Percentiles rank a stretch among this genome's conserved stretches.
Conservation (phyloP, 257 asterid species). For the Leptodermis oblonga region DNA sequence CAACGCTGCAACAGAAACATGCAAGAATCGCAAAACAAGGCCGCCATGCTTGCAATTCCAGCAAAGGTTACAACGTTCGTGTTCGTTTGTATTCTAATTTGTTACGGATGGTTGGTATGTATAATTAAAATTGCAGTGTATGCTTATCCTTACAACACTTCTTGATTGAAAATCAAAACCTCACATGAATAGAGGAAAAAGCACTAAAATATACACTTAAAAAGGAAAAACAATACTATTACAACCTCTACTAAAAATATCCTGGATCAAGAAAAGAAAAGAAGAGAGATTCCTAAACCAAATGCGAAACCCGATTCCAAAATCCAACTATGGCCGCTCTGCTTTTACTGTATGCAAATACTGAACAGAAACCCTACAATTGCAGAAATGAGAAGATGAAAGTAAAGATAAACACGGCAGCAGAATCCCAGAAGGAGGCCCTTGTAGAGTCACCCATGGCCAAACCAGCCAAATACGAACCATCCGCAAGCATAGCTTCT, state of each 20-base stretch:
- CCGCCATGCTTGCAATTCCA: conserved; percentile 42
- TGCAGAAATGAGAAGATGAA: conserved; percentile 21
- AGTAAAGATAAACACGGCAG: conserved; percentile 20
- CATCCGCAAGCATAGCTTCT: conserved; percentile 49
- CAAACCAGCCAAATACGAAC: conserved; percentile 84
- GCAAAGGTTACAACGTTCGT: no score
- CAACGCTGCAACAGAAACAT: conserved; percentile 11
- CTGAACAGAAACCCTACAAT: conserved; percentile 29
- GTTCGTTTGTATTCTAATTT: no score
- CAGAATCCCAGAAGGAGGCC: conserved; percentile 27
- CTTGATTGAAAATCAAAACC: conserved; percentile 1
- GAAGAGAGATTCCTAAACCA: not conserved
- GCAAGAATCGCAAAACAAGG: conserved; percentile 19
- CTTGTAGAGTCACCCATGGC: conserved; percentile 75
- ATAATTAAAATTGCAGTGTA: no score
- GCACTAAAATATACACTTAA: conserved; percentile 21
- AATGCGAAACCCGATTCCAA: conserved; percentile 29
- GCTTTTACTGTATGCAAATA: conserved; percentile 9
- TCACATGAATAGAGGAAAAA: not conserved
- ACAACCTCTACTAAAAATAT: not conserved
- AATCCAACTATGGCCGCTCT: conserved; percentile 15
- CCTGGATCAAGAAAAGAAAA: not conserved
- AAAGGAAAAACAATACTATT: conserved; percentile 1
- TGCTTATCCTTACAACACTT: conserved; percentile 3
- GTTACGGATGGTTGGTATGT: no score